Base-by-base conservation (phyloP, 2,329 filamentous ascomycete species). In the Calycina herbarum region DNA sequence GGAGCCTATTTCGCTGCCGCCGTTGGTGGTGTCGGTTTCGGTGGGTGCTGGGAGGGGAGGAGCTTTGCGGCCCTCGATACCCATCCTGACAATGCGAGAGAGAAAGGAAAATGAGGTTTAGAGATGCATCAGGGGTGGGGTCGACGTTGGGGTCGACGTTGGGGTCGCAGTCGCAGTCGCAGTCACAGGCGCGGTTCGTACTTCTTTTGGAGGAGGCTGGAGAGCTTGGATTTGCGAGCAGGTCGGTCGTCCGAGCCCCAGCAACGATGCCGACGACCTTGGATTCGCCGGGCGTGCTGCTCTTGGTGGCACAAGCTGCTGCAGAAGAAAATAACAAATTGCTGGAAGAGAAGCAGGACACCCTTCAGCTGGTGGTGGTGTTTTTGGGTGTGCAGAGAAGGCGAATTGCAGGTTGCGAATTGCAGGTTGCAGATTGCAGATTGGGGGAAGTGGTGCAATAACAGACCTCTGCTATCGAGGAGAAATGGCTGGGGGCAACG, bases 31-130 rank as follows among this genome's bases (percentile, higher is more conserved):
- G 67, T 83, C 71, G 76, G 89, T 89, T 79, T 92, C 90, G 76
- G 91, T 94, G 71, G 91, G 91, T 74, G 89, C 89, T 76, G 91
- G 91, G 75, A 94, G 83, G 74, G 90, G 90, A 77, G 87, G 87
- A 73, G 82, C 80, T 85, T 76, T 82, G 68, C 67, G 69, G 40
- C 69, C 70, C 59, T 77, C 73, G 67, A 70, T 70, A 66, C 74
- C 76, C 76, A 77, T 77, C 67, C 57, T 75, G 69, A 67, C 68
- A 67, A 66, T 62, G 69, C 63, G 31, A 38, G 64, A 62, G 64
- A 62, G 33, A 48, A 62, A 57, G 51, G 33, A 29, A 40, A 60
- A 57, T 45, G 48, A 40, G 40, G 24, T 54, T 61, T 35, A 61
- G 45, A 64, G 62, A 71, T 70, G 68, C 72, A 74, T 74, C 65